Percentiles rank a stretch among this genome's conserved stretches.
Conservation (phyloP, 2,329 filamentous ascomycete species). For the Penicillium sp. region DNA sequence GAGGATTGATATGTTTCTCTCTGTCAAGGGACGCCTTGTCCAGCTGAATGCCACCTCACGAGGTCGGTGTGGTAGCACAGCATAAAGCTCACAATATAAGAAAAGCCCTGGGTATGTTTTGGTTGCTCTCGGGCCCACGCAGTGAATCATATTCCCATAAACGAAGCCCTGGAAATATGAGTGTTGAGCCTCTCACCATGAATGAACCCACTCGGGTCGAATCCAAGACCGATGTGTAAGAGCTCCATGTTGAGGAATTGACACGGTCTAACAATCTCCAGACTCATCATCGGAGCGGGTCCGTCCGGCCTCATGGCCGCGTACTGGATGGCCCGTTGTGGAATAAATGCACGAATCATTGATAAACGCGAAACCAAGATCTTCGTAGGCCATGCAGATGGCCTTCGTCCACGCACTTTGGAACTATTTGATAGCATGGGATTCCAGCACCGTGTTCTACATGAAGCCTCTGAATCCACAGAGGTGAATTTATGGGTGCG, state of each 20-base stretch:
- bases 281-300: constrained; percentile 52
- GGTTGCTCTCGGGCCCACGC: not conserved
- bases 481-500: constrained; percentile 58
- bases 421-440: constrained; percentile 70
- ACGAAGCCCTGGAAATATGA: not conserved
- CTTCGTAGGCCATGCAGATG: constrained; percentile 31
- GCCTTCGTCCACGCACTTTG: constrained; percentile 21
- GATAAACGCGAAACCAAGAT: constrained; percentile 47
- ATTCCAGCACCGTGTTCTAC: constrained; percentile 64
- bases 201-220: not conserved
- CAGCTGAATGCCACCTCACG: not conserved
- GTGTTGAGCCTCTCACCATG: not conserved
- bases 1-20: not conserved
- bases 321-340: constrained; percentile 53
- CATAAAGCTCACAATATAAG: not conserved
- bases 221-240: constrained; percentile 7
- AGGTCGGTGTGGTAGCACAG: not conserved
- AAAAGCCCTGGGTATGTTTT: not conserved
- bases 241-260: fast-evolving
- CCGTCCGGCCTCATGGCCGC: constrained; percentile 54
- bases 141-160: not conserved
- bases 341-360: constrained; percentile 52
- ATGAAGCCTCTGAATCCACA: constrained; percentile 69
- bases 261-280: not conserved
- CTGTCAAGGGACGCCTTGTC: not conserved